Percentiles rank a stretch among this genome's conserved stretches.
Evolutionary conservation across 495 filamentous ascomycete genomes (phyloP).

Genomic region (Amphirosellinia nigrospora): DNA sequence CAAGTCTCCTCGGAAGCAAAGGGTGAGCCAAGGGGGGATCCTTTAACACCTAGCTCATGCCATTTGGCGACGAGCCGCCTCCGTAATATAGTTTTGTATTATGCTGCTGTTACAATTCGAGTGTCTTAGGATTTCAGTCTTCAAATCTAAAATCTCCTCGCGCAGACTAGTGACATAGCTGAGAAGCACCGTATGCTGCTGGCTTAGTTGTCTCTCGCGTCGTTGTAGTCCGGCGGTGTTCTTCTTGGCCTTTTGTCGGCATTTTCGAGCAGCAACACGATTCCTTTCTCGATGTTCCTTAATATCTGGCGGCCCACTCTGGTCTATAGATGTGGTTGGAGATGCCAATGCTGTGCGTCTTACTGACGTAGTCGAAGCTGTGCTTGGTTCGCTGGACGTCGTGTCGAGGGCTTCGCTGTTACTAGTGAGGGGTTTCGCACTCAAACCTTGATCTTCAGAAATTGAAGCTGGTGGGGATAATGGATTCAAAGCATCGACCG

Average conservation of each 20-base stretch:
- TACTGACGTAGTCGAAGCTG: neutral
- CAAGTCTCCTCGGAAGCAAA: neutral
- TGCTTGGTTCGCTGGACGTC: neutral
- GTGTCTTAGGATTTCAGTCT: constrained; percentile 60
- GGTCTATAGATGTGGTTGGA: neutral
- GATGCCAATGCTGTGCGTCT: constrained; percentile 6
- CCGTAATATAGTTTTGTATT: constrained; percentile 56
- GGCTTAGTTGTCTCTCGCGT: constrained; percentile 35
- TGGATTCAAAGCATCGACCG: neutral
- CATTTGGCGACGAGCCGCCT: constrained; percentile 41
- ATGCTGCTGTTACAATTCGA: constrained; percentile 57
- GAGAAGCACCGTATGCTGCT: constrained; percentile 32
- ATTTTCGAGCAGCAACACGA: constrained; percentile 71
- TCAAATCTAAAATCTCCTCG: constrained; percentile 58
- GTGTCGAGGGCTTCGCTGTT: neutral
- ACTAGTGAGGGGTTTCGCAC: neutral
- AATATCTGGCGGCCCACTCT: constrained; percentile 4
- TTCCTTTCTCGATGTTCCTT: constrained; percentile 59
- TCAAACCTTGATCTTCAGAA: neutral
- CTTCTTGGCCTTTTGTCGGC: constrained; percentile 72
- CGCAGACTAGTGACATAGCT: constrained; percentile 43
- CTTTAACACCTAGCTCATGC: neutral
- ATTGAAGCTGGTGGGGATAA: neutral
- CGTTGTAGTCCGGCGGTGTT: constrained; percentile 54
- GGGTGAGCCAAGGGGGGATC: neutral